Conservation (phyloP, 2,329 filamentous ascomycete genomes). For the Ophiosphaerella korrae region DNA sequence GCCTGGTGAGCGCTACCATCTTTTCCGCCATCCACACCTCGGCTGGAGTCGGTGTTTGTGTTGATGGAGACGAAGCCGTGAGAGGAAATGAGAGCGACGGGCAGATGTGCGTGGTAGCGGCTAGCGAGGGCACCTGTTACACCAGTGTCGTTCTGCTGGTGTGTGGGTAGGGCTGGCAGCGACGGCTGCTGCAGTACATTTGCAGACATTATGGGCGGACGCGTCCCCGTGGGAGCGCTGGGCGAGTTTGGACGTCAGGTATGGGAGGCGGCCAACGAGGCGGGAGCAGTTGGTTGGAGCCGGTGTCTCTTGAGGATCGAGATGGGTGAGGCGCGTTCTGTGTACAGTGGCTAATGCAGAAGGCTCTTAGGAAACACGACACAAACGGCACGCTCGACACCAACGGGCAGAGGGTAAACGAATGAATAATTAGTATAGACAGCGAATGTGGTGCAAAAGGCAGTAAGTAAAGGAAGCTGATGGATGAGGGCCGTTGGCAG, state of each 20-base stretch:
- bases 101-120: conserved; percentile 89
- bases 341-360: conserved; percentile 28
- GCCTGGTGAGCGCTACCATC: conserved; percentile 91
- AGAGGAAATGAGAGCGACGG: conserved; percentile 86
- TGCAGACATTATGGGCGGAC: conserved; percentile 62
- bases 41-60: conserved; percentile 88
- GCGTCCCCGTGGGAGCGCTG: conserved; percentile 47
- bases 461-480: conserved; percentile 38
- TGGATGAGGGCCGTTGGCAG: conserved; percentile 23
- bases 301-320: conserved; percentile 3
- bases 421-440: conserved; percentile 25
- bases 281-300: conserved; percentile 11
- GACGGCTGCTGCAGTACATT: conserved; percentile 69
- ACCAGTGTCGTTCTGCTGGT: conserved; percentile 77
- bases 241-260: conserved; percentile 34
- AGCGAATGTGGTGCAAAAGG: conserved; percentile 37
- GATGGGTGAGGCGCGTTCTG: conserved; percentile 14
- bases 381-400: conserved; percentile 6
- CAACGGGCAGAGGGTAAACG: conserved; percentile 4
- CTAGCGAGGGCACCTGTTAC: conserved; percentile 82
- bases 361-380: conserved; percentile 19
- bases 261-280: conserved; percentile 6
- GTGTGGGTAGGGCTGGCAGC: conserved; percentile 68
- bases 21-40: conserved; percentile 86
- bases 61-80: conserved; percentile 92